phyloP scores from a whole-genome alignment of 257 asterid species.

The Solanum clarkiae region DNA sequence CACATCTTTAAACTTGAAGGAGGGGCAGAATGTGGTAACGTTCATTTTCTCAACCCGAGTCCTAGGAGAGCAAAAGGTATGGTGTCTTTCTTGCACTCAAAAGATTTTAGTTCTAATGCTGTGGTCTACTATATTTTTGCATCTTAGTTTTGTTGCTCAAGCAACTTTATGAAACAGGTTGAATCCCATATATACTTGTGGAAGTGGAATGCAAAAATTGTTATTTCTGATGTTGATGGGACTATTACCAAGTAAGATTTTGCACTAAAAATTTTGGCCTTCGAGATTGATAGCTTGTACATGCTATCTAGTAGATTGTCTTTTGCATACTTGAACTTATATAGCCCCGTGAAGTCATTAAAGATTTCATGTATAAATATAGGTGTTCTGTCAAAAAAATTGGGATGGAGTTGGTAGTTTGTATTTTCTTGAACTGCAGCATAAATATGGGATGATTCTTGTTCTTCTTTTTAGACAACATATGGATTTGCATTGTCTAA shows the following conservation, averaged over 20 bases:
- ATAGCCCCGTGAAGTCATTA: neutral
- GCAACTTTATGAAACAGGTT: constrained; percentile 41
- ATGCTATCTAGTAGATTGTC: neutral
- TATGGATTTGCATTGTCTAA: neutral
- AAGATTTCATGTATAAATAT: neutral
- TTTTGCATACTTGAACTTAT: neutral
- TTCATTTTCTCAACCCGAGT: constrained; percentile 79
- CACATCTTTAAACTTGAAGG: constrained; percentile 74
- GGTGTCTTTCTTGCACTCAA: neutral
- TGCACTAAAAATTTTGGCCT: neutral
- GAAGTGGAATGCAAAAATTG: constrained; percentile 94
- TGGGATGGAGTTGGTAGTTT: neutral
- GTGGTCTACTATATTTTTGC: neutral
- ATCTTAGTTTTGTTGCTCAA: neutral
- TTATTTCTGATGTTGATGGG: constrained; percentile 96
- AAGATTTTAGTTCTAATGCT: neutral
- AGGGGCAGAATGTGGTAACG: constrained; percentile 89
- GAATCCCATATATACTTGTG: constrained; percentile 99
- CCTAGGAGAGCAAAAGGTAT: constrained; percentile 87
- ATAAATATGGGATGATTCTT: neutral
- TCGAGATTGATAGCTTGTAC: neutral
- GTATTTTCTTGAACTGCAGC: neutral
- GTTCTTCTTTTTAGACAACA: neutral
- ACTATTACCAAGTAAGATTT: constrained; percentile 85
- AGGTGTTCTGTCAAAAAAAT: neutral